Evolutionary conservation across 805 yeast genomes (phyloP).

Genomic region (Nakazawaea laoshanensis): DNA sequence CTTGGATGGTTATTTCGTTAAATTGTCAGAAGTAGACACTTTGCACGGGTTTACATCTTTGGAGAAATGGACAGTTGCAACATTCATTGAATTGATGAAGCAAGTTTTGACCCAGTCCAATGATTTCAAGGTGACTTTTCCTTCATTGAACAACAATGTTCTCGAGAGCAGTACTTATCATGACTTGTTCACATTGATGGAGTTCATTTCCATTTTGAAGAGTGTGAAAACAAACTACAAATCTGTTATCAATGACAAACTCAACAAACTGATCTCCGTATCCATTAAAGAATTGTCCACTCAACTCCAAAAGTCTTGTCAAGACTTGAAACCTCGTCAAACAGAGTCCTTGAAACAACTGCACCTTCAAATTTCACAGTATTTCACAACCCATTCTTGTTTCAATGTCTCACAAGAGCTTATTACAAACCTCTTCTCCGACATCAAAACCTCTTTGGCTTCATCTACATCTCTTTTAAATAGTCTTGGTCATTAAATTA

Average conservation of each 20-base stretch:
- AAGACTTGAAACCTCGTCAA: too few species aligned
- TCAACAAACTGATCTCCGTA: slow-evolving; percentile 3
- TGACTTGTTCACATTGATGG: slow-evolving; percentile 15
- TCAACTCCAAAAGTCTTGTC: too few species aligned
- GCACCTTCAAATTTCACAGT: too few species aligned
- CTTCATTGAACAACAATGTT: not conserved
- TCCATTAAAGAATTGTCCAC: too few species aligned
- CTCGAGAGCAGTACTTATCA: slow-evolving; percentile 12
- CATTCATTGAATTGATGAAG: not conserved
- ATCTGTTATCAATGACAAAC: not conserved
- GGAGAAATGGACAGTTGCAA: slow-evolving; percentile 25
- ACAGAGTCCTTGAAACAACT: too few species aligned
- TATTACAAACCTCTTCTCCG: too few species aligned
- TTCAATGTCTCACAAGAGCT: too few species aligned
- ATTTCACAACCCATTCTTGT: too few species aligned
- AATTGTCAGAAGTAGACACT: slow-evolving; percentile 18
- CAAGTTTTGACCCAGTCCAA: not conserved
- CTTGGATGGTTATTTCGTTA: slow-evolving; percentile 16
- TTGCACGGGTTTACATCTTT: too few species aligned
- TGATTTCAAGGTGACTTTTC: not conserved
- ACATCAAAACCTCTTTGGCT: too few species aligned
- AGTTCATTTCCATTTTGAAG: slow-evolving; percentile 16
- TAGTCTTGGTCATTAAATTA: too few species aligned
- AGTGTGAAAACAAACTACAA: slow-evolving; percentile 6
- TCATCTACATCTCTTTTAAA: too few species aligned